Conservation (phyloP, 805 yeast species). For the Cyberlindnera xishuangbannaensis region DNA sequence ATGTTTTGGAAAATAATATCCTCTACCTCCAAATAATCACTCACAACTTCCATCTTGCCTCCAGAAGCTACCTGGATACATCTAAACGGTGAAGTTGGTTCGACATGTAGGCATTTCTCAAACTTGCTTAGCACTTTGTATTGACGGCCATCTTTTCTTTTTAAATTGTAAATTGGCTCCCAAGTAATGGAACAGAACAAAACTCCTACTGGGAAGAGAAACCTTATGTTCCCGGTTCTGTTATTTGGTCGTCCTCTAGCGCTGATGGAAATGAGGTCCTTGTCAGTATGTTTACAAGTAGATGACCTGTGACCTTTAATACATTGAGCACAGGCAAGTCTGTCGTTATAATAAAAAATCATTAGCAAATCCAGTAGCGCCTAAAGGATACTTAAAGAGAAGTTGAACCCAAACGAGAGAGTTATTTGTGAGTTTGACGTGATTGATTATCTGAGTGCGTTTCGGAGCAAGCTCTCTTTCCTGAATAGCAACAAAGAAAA, state of each 20-base stretch:
- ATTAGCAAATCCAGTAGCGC: constrained; percentile 31
- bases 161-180: constrained; percentile 7
- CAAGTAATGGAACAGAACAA: constrained; percentile 4
- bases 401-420: too few species aligned
- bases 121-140: constrained; percentile 1
- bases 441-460: too few species aligned
- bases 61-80: not conserved
- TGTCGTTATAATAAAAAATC: constrained; percentile 75
- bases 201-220: constrained; percentile 11
- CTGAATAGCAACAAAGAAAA: too few species aligned
- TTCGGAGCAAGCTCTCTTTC: too few species aligned
- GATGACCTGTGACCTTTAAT: constrained; percentile 91
- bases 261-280: constrained; percentile 81
- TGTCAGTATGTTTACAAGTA: constrained; percentile 71
- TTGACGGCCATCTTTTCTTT: not conserved
- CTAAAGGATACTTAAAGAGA: too few species aligned
- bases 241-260: constrained; percentile 83
- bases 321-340: constrained; percentile 82
- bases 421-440: too few species aligned
- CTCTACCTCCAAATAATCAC: not conserved
- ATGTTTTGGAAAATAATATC: not conserved
- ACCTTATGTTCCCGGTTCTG: constrained; percentile 14
- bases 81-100: constrained; percentile 9
- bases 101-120: constrained; percentile 14
- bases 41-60: not conserved